These are phyloP conservation scores for Bacterosira constricta DNA, from an alignment of 108 stramenopile genomes.

Conservation along the genomic window DNA sequence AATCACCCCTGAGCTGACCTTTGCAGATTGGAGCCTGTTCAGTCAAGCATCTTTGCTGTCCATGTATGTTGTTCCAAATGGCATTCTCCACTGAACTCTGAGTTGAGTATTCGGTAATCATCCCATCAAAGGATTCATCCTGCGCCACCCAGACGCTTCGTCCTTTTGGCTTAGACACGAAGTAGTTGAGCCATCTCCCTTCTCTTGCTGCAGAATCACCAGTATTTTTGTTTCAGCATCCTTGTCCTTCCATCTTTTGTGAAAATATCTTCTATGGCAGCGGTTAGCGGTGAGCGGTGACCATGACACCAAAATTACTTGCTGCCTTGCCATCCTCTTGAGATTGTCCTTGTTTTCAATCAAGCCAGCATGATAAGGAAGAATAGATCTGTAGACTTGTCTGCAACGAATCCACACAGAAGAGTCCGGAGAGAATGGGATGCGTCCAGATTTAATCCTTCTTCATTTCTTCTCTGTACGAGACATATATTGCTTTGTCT, in stretches of 20 bases:
- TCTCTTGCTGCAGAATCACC: neutral
- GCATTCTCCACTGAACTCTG: neutral
- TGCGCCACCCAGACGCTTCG: neutral
- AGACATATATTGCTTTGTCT: neutral
- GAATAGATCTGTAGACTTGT: neutral
- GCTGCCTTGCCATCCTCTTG: neutral
- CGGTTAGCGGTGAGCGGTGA: no score
- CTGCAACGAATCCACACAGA: neutral
- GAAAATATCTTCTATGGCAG: neutral
- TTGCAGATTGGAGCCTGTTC: conserved; percentile 11
- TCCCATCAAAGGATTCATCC: neutral
- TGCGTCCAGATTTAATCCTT: no score
- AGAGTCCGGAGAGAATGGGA: neutral
- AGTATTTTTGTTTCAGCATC: conserved; percentile 2
- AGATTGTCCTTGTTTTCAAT: conserved; percentile 1
- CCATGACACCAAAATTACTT: conserved; percentile 1
- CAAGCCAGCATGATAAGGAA: neutral
- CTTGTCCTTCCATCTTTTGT: neutral
- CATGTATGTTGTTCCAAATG: conserved; percentile 1
- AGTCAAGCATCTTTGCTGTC: neutral
- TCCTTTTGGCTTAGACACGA: neutral
- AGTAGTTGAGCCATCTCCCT: neutral
- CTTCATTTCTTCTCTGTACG: conserved; percentile 1
- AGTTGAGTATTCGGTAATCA: neutral
- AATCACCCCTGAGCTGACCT: neutral